Base-by-base conservation (phyloP, 495 filamentous ascomycete species). In the Penicillium manginii region DNA sequence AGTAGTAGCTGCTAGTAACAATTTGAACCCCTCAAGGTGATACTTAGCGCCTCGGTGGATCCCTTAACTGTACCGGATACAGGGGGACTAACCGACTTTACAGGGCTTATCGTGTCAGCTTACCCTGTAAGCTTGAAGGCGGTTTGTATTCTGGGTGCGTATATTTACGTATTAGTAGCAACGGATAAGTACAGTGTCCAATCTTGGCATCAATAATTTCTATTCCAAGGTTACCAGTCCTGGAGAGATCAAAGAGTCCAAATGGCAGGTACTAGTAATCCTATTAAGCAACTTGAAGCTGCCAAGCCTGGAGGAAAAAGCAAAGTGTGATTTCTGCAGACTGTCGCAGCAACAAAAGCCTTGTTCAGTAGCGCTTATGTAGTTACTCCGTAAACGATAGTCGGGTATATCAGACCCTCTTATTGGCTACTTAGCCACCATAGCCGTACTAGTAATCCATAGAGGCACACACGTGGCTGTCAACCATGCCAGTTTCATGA, bases 101-200 rank as follows among this genome's bases (percentile, higher is more conserved):
- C 12, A 56, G 39, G 32, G 48, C 33, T 39, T 26, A 31, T 45
- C 49, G 32, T 45, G 51, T 55, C 59, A 58, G 59, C 62, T 62
- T 62, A 58, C 55, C 19, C 33, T 26, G 19, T 46, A n/a, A 33
- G 31, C 42, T 39, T 10, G 17, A 39, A 37, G 21, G 18, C 40
- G 18, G 15, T 18, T 18, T 9, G n/a, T 17, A 17, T 17, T 18
- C 15, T 4, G 15, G 7, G 40, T 29, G 26, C 26, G 9, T 29
- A 29, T 7, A 29, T 1, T 29, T 29, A 29, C 6, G 35, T 37
- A 37, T 11, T 14, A 37, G 35, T 37, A 37, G 35, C 14, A 15
- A n/a, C n/a, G n/a, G n/a, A n/a, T n/a, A n/a, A n/a, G n/a, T 29
- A 29, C 26, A 29, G 6, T 29, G 5, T 29, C 26, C 26, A 29